Conservation (phyloP, 2,329 filamentous ascomycete genomes). For the Domatiomyces catenatus region DNA sequence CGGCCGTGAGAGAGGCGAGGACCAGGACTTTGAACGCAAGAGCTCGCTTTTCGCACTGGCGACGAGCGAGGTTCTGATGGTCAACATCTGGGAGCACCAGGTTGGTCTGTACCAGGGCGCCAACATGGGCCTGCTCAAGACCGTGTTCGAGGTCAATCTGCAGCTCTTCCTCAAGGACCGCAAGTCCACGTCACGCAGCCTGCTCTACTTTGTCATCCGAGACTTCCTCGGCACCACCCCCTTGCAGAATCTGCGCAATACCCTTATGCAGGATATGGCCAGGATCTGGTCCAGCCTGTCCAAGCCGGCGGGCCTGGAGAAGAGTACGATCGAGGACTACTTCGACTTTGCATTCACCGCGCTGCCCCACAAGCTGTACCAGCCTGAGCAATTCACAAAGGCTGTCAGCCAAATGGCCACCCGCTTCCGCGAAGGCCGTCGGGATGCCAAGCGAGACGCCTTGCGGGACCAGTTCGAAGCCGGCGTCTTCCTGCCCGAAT, state of each 20-base stretch:
- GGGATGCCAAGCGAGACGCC: slow-evolving; percentile 47
- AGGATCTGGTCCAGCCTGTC: slow-evolving; percentile 88
- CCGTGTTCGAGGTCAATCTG: slow-evolving; percentile 95
- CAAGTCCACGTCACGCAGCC: slow-evolving; percentile 73
- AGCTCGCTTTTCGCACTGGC: slow-evolving; percentile 92
- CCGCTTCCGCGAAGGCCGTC: slow-evolving; percentile 69
- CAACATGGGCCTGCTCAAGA: slow-evolving; percentile 97
- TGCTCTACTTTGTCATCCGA: slow-evolving; percentile 96
- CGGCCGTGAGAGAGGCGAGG: slow-evolving; percentile 86
- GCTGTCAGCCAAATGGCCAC: slow-evolving; percentile 67
- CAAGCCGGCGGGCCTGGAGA: slow-evolving; percentile 77
- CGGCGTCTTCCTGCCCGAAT: slow-evolving; percentile 79
- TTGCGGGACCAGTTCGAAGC: slow-evolving; percentile 54
- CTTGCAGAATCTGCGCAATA: slow-evolving; percentile 75
- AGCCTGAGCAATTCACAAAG: slow-evolving; percentile 73
- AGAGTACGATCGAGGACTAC: slow-evolving; percentile 84
- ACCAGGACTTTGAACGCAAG: slow-evolving; percentile 98
- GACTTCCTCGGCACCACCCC: slow-evolving; percentile 90
- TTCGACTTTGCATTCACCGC: slow-evolving; percentile 97
- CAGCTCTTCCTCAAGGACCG: slow-evolving; percentile 93
- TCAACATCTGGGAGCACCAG: slow-evolving; percentile 99
- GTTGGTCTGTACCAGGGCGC: slow-evolving; percentile 95
- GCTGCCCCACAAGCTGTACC: slow-evolving; percentile 89
- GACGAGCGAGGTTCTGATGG: slow-evolving; percentile 91
- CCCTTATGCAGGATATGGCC: slow-evolving; percentile 73